A percentile compares a stretch with the other conserved stretches of the same genome.
These are phyloP conservation scores for Eragrostis curvula DNA, from an alignment of 176 grass and related monocot genomes.

Conservation along the genomic window DNA sequence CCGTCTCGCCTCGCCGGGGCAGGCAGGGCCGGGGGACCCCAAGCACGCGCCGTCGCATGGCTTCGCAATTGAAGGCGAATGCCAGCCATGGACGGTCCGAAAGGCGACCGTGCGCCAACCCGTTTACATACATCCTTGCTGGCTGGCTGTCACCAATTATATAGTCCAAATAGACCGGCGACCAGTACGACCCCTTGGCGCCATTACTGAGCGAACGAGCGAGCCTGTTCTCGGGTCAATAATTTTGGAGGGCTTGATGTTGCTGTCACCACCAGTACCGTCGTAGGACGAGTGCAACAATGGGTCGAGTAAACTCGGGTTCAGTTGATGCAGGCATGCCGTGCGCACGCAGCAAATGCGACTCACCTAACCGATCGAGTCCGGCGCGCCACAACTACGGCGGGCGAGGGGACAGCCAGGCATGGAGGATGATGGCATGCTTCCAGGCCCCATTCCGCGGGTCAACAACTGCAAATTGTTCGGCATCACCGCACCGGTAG, in stretches of 20 bases:
- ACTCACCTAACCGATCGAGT: conserved; percentile 21
- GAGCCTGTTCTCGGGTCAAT: too few species aligned
- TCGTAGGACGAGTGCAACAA: too few species aligned
- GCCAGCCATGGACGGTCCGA: background rate
- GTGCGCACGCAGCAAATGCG: conserved; percentile 21
- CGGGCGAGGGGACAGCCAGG: background rate
- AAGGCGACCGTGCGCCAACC: conserved; percentile 4
- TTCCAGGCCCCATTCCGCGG: background rate
- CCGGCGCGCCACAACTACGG: conserved; percentile 8
- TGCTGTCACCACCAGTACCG: too few species aligned
- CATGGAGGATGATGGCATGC: background rate
- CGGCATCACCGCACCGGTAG: background rate
- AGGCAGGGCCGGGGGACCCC: too few species aligned
- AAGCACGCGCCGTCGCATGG: background rate
- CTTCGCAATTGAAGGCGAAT: background rate
- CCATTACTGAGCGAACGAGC: background rate
- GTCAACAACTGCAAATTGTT: background rate
- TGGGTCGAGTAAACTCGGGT: too few species aligned
- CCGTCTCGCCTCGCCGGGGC: too few species aligned
- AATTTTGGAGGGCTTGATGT: too few species aligned
- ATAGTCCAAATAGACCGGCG: background rate
- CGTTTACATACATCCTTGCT: background rate
- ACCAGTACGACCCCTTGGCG: background rate
- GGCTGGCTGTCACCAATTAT: background rate
- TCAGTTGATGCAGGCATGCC: too few species aligned